A percentile compares a stretch with the other conserved stretches of the same genome.
Conservation (phyloP, 352 stramenopile genomes). For the Pythium aristosporum region DNA sequence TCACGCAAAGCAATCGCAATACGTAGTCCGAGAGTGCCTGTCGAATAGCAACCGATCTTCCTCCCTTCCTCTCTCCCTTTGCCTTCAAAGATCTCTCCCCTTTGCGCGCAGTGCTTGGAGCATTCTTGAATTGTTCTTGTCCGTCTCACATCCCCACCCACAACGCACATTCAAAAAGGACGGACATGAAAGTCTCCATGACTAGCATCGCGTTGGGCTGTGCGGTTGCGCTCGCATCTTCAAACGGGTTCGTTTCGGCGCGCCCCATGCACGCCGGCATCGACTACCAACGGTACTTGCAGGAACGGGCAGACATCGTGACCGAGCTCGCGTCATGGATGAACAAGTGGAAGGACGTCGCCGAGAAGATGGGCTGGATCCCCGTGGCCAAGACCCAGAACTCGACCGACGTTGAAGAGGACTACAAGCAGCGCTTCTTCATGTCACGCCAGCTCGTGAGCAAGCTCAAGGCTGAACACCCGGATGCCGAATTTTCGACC, state of each 20-base stretch:
- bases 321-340: conserved; percentile 47
- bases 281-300: conserved; percentile 50
- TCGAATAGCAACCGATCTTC: too few species aligned
- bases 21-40: too few species aligned
- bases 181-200: too few species aligned
- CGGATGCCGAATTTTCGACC: conserved; percentile 54
- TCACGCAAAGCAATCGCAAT: too few species aligned
- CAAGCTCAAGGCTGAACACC: conserved; percentile 44
- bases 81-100: too few species aligned
- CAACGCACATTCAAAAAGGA: too few species aligned
- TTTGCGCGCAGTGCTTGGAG: too few species aligned
- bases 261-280: conserved; percentile 30
- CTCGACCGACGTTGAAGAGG: conserved; percentile 25
- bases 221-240: too few species aligned
- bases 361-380: conserved; percentile 25
- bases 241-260: background rate
- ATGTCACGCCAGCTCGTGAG: conserved; percentile 31
- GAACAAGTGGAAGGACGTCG: conserved; percentile 28
- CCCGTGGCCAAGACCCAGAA: conserved; percentile 22
- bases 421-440: conserved; percentile 27
- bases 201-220: too few species aligned
- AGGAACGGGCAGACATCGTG: conserved; percentile 38
- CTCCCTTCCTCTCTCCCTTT: too few species aligned
- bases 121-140: too few species aligned
- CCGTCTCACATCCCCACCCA: too few species aligned